phyloP scores from a whole-genome alignment of 2,329 filamentous ascomycete species.

The Botryosphaeria dothidea region DNA sequence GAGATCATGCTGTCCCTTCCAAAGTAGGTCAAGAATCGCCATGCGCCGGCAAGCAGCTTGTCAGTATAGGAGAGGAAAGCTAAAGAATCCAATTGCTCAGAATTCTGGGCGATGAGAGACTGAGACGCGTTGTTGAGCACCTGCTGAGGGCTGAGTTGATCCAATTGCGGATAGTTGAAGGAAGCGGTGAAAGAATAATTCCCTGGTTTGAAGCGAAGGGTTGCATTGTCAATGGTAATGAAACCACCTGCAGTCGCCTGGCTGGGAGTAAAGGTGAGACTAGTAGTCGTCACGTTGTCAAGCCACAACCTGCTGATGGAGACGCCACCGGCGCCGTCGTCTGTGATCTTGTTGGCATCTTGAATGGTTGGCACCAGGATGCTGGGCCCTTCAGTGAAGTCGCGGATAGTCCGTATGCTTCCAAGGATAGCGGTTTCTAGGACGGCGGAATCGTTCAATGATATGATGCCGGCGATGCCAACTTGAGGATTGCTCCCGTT shows the following conservation, averaged over 20 bases:
- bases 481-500: constrained; percentile 45
- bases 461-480: constrained; percentile 55
- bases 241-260: constrained; percentile 22
- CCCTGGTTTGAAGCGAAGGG: constrained; percentile 52
- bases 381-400: constrained; percentile 61
- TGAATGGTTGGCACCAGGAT: constrained; percentile 57
- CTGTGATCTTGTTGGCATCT: constrained; percentile 49
- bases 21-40: constrained; percentile 69
- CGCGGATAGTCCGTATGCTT: constrained; percentile 63
- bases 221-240: constrained; percentile 35
- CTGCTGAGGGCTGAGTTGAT: constrained; percentile 52
- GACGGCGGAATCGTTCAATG: constrained; percentile 59
- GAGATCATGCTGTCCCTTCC: constrained; percentile 66
- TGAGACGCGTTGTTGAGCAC: constrained; percentile 54
- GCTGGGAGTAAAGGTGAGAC: constrained; percentile 49
- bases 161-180: constrained; percentile 63
- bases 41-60: constrained; percentile 65
- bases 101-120: constrained; percentile 47
- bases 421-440: constrained; percentile 61
- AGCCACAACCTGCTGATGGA: constrained; percentile 59
- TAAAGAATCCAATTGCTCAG: constrained; percentile 53
- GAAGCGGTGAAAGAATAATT: constrained; percentile 60
- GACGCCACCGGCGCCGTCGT: constrained; percentile 45
- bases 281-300: constrained; percentile 61
- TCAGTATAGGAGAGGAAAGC: constrained; percentile 65